Base-by-base conservation (phyloP, 495 filamentous ascomycete genomes). In the Staphylotrichum tortipilum region DNA sequence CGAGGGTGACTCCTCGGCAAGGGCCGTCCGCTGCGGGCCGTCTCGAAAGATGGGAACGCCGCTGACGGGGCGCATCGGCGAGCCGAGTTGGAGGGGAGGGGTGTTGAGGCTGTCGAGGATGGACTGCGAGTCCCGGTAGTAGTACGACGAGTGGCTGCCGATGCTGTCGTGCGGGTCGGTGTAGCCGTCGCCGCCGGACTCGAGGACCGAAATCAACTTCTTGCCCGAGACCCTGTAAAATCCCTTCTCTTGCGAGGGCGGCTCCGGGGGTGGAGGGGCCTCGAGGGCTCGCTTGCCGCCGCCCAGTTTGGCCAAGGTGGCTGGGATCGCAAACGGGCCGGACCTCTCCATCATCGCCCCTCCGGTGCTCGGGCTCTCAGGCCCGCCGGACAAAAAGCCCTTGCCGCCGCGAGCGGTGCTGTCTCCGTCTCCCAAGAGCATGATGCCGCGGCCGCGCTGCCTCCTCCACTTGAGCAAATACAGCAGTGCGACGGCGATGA, bases 121-220 rank as follows among this genome's bases (percentile, higher is more conserved):
- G 26, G 67, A 64, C 38, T 68, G 63, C 11, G 73, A 78, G 38
- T 75, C 72, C 10, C 73, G 61, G 53, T 75, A 78, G 53, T 75
- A 78, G 26, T 73, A 75, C 26, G 74, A 72, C 40, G 61, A 60
- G 41, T 66, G 68, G 57, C 69, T 74, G 50, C 73, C 53, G 18
- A 68, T 52, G 48, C 70, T 76, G 22, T 60, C 67, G 50, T 65
- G 66, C n/a, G 72, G 74, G 44, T 79, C 83, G 50, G 78, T 77
- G 57, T 81, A 88, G 3, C 84, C 84, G 61, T 88, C 81, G 17
- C 84, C 82, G 37, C 85, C 82, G 29, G 77, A 77, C 31, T 78
- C 74, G 29, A 88, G 67, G 4, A 88, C 84, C 14, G 86, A 80
- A 5, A 77, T 73, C n/a, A 90, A 68, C 55, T 88, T 88, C 45